Conservation (phyloP, 2,329 filamentous ascomycete genomes). For the Acrocalymma vagum region DNA sequence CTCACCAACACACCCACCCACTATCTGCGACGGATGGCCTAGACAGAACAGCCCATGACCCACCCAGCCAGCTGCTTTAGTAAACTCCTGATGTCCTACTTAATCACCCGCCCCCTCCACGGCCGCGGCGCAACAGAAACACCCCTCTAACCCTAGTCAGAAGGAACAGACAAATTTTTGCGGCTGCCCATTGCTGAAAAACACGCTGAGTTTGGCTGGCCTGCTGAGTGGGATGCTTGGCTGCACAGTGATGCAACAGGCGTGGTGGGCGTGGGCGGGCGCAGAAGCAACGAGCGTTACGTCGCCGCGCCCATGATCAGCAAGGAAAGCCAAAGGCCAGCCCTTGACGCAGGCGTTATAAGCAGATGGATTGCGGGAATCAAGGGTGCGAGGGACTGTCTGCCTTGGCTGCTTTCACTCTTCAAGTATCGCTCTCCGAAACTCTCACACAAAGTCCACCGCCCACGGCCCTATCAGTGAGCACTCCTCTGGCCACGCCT, state of each 20-base stretch:
- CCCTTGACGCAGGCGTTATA: too few relatives aligned
- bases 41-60: conserved; percentile 20
- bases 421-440: too few relatives aligned
- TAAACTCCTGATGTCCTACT: too few relatives aligned
- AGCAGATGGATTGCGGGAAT: conserved; percentile 13
- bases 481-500: too few relatives aligned
- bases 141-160: conserved; percentile 25
- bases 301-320: conserved; percentile 11
- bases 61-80: conserved; percentile 27
- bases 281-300: conserved; percentile 29
- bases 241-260: conserved; percentile 26
- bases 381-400: too few relatives aligned
- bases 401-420: too few relatives aligned
- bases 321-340: too few relatives aligned
- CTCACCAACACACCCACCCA: too few relatives aligned
- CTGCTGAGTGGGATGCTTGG: conserved; percentile 35
- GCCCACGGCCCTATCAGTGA: too few relatives aligned
- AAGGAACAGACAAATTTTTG: conserved; percentile 32
- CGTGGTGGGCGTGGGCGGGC: conserved; percentile 27
- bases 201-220: conserved; percentile 27
- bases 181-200: conserved; percentile 28
- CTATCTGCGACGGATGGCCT: too few relatives aligned
- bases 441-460: conserved; percentile 23
- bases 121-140: conserved; percentile 31
- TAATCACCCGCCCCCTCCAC: too few relatives aligned